A percentile compares a stretch with the other conserved stretches of the same genome.
Conservation (phyloP, 2,329 filamentous ascomycete genomes). For the Polychaeton citri region DNA sequence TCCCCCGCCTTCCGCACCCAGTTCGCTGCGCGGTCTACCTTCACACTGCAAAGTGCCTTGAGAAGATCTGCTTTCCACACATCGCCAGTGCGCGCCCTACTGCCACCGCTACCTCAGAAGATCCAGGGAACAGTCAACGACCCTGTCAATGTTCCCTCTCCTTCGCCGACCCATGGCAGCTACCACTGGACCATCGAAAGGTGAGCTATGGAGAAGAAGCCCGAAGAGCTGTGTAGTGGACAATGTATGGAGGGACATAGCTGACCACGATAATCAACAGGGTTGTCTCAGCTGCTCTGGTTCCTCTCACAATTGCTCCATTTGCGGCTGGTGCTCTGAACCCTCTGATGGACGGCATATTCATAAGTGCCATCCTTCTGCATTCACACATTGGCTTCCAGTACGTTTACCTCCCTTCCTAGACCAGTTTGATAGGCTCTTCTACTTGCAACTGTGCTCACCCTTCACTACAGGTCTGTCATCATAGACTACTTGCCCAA, state of each 20-base stretch:
- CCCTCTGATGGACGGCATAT: slow-evolving; percentile 72
- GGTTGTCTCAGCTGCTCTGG: slow-evolving; percentile 61
- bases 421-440: slow-evolving; percentile 1
- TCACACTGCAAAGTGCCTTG: slow-evolving; percentile 7
- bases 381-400: slow-evolving; percentile 96
- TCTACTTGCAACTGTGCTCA: too few species aligned
- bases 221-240: too few species aligned
- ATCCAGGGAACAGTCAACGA: slow-evolving; percentile 59
- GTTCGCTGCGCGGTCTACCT: slow-evolving; percentile 22
- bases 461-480: slow-evolving; percentile 37
- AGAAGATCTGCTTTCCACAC: slow-evolving; percentile 75
- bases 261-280: slow-evolving; percentile 27
- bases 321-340: slow-evolving; percentile 88
- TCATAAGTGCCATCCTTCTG: slow-evolving; percentile 71
- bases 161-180: slow-evolving; percentile 71
- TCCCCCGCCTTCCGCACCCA: slow-evolving; percentile 22
- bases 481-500: slow-evolving; percentile 85
- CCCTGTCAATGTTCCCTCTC: slow-evolving; percentile 57
- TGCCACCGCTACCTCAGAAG: slow-evolving; percentile 63
- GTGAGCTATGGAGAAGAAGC: slow-evolving; percentile 20
- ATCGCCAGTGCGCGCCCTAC: slow-evolving; percentile 58
- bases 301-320: slow-evolving; percentile 78
- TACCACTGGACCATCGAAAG: slow-evolving; percentile 98
- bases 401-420: slow-evolving; percentile 29
- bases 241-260: not conserved